A percentile compares a stretch with the other conserved stretches of the same genome.
phyloP scores from a whole-genome alignment of 192 early-diverging fungal species.

The Coemansia sp. region DNA sequence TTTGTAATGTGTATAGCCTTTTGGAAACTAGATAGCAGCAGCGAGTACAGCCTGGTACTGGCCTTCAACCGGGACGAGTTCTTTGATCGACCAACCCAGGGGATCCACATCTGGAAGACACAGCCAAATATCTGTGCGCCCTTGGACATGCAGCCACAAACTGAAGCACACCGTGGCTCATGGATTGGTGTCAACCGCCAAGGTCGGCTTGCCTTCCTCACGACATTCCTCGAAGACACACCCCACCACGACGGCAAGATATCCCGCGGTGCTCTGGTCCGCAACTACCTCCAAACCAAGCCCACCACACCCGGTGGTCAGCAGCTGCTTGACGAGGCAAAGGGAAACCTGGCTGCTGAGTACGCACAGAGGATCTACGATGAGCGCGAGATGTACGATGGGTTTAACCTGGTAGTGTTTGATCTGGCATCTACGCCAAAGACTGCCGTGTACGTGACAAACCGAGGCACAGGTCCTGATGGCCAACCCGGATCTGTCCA shows the following conservation, averaged over 20 bases:
- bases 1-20: constrained; percentile 31
- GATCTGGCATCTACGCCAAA: constrained; percentile 5
- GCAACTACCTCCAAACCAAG: constrained; percentile 18
- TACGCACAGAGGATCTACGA: constrained; percentile 20
- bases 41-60: constrained; percentile 11
- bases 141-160: constrained; percentile 19
- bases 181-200: constrained; percentile 28
- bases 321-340: neutral
- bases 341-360: neutral
- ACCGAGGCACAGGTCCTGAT: too few species aligned
- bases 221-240: constrained; percentile 21
- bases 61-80: constrained; percentile 44
- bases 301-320: constrained; percentile 6
- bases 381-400: constrained; percentile 28
- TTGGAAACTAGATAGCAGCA: constrained; percentile 6
- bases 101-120: constrained; percentile 24
- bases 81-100: constrained; percentile 26
- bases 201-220: constrained; percentile 24
- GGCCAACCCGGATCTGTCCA: too few species aligned
- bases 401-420: constrained; percentile 40
- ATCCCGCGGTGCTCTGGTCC: constrained; percentile 40
- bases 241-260: constrained; percentile 13
- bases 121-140: constrained; percentile 28
- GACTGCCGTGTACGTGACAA: constrained; percentile 22
- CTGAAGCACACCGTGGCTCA: constrained; percentile 18